Base-by-base conservation (phyloP, 441 rosid genomes). In the Populus hybrid region DNA sequence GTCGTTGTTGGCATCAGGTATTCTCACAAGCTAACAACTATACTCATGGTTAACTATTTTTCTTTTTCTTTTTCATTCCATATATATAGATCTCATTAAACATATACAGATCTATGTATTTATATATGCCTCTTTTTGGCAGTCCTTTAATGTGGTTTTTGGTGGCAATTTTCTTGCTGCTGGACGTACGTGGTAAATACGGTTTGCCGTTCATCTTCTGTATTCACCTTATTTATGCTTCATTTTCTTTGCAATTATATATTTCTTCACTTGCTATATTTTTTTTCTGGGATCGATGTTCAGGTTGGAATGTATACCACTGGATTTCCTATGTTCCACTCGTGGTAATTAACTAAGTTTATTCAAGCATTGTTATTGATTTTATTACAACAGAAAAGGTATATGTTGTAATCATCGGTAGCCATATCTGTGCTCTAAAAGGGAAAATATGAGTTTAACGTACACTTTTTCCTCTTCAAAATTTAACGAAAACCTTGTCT, bases 291-390 rank as follows among this genome's bases (percentile, higher is more conserved):
- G 61, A 23, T 23, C 23, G 23, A 45, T 6, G 21, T 53, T 53
- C 77, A 82, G 85, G 77, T 26, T 84, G 86, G 87, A 56, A 80
- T 0, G 77, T 78, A 38, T 73, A 74, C 69, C 68, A 68, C 29
- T 82, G 82, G 81, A 69, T 83, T 7, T 82, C 87, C 6, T 80
- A 23, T 73, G 23, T 86, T 66, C 84, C 83, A 38, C 81, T 84
- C 42, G 2, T 78, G 78, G 88, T 83, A 78, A 61, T 11, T 67
- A 38, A 53, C n/a, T 2, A 16, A 1, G 7, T 53, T 14, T 53
- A 53, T 53, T 53, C n/a, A 4, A 53, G 6, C 61, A 53, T 16
- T 14, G 61, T 53, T 53, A 53, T 0, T 45, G 56, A 45, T 53
- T 53, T 53, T 16, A 53, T 18, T 18, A 53, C 7, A 6, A 18